Conservation (phyloP, 2,329 filamentous ascomycete species). For the Leptographium procerum region DNA sequence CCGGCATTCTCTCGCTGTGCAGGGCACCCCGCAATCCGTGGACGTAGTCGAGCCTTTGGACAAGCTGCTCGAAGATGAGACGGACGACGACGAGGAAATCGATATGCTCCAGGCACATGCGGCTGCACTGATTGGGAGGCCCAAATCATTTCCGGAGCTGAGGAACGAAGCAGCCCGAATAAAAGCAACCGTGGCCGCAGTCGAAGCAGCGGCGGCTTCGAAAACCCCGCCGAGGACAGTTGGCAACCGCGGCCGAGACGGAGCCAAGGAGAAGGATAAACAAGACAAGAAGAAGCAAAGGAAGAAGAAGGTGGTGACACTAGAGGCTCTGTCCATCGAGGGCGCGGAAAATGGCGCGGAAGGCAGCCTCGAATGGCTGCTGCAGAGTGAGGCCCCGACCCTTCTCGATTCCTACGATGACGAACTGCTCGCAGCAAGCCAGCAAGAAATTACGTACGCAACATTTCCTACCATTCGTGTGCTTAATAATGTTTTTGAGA, state of each 20-base stretch:
- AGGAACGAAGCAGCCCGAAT: conserved; percentile 39
- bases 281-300: neutral
- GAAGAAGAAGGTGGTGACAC: conserved; percentile 29
- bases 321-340: conserved; percentile 37
- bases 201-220: neutral
- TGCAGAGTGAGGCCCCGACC: conserved; percentile 14
- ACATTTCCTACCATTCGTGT: too few relatives aligned
- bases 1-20: conserved; percentile 8
- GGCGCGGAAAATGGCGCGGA: conserved; percentile 14
- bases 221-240: neutral
- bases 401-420: conserved; percentile 50
- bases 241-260: neutral
- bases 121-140: conserved; percentile 52
- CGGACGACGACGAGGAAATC: conserved; percentile 29
- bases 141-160: conserved; percentile 71
- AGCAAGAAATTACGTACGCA: conserved; percentile 70
- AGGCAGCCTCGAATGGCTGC: conserved; percentile 7
- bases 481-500: neutral
- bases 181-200: conserved; percentile 23
- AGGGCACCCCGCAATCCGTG: conserved; percentile 43
- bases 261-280: neutral
- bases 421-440: conserved; percentile 67
- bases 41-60: conserved; percentile 44
- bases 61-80: conserved; percentile 45
- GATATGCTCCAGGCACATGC: conserved; percentile 35